These are phyloP conservation scores for Graphilbum sp. DNA, from an alignment of 2,329 filamentous ascomycete genomes.

Conservation along the genomic window DNA sequence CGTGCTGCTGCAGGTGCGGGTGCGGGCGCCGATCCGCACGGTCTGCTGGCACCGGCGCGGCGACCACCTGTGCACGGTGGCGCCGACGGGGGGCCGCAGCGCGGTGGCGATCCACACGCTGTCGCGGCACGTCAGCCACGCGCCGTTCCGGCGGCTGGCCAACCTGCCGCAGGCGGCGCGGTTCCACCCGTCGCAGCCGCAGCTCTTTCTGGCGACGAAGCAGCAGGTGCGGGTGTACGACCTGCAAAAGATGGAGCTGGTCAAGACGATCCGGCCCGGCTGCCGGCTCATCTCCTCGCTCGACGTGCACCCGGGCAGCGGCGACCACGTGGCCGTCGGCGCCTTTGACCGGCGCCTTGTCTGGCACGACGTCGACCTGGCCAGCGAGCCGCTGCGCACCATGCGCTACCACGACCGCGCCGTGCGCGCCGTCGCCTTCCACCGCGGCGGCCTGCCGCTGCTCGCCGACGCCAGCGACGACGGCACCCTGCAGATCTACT, in stretches of 20 bases:
- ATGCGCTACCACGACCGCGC: constrained; percentile 88
- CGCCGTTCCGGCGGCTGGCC: constrained; percentile 68
- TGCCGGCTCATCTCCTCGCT: constrained; percentile 88
- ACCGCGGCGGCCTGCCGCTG: constrained; percentile 60
- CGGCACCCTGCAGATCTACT: constrained; percentile 88
- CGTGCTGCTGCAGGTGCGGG: constrained; percentile 64
- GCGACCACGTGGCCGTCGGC: constrained; percentile 86
- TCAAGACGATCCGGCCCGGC: constrained; percentile 87
- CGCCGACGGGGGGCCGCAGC: constrained; percentile 57
- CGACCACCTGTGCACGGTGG: constrained; percentile 88
- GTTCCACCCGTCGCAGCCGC: constrained; percentile 84
- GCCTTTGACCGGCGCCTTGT: constrained; percentile 87
- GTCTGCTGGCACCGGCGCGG: constrained; percentile 88
- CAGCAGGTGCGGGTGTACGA: constrained; percentile 90
- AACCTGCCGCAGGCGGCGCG: constrained; percentile 73
- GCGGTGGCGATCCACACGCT: constrained; percentile 90
- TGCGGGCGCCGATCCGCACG: constrained; percentile 68
- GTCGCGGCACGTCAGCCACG: constrained; percentile 85
- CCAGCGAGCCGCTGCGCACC: constrained; percentile 83
- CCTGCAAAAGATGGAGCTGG: constrained; percentile 73
- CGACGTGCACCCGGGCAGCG: constrained; percentile 69
- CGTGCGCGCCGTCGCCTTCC: constrained; percentile 77
- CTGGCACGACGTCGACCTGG: constrained; percentile 94
- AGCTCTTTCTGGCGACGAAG: constrained; percentile 94
- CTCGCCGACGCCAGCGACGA: constrained; percentile 95